Evolutionary conservation across 2,329 filamentous ascomycete species (phyloP).

Genomic region (Fusarium sp.): DNA sequence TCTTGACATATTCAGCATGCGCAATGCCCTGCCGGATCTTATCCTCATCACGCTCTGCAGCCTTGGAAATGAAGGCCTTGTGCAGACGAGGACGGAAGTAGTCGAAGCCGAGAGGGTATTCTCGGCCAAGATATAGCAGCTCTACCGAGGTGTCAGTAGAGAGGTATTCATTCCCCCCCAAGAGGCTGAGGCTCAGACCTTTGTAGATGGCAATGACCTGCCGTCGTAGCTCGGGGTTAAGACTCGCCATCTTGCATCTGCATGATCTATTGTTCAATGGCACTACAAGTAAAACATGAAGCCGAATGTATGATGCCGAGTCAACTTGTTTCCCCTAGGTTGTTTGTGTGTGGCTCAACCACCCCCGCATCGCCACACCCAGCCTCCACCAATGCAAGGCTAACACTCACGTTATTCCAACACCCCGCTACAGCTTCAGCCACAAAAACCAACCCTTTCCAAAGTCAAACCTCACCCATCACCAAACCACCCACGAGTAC

Average conservation of each 20-base stretch:
- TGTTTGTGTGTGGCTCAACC: constrained; percentile 26
- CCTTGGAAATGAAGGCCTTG: constrained; percentile 84
- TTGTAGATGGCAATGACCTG: constrained; percentile 92
- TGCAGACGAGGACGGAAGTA: constrained; percentile 88
- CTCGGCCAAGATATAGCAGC: constrained; percentile 82
- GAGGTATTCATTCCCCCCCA: too few relatives aligned
- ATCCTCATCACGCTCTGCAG: constrained; percentile 74
- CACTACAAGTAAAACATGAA: not conserved
- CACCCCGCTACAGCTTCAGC: constrained; percentile 23
- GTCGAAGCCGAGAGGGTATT: constrained; percentile 84
- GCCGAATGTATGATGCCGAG: constrained; percentile 19
- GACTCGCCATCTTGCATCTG: constrained; percentile 37
- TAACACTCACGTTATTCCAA: not conserved
- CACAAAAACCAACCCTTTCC: constrained; percentile 4
- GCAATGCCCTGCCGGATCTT: constrained; percentile 81
- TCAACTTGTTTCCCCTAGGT: constrained; percentile 2
- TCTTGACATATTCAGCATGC: constrained; percentile 88
- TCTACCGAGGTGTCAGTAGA: constrained; percentile 62
- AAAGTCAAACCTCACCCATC: not conserved
- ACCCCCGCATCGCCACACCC: constrained; percentile 20
- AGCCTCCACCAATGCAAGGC: constrained; percentile 21
- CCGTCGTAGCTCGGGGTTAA: constrained; percentile 71
- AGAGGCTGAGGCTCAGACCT: constrained; percentile 62
- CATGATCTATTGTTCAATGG: not conserved
- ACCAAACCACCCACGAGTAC: not conserved